Evolutionary conservation across 352 stramenopile species (phyloP), one percentile per base, ranked within the genome.

Genomic region (Pythium pectinolyticum): DNA sequence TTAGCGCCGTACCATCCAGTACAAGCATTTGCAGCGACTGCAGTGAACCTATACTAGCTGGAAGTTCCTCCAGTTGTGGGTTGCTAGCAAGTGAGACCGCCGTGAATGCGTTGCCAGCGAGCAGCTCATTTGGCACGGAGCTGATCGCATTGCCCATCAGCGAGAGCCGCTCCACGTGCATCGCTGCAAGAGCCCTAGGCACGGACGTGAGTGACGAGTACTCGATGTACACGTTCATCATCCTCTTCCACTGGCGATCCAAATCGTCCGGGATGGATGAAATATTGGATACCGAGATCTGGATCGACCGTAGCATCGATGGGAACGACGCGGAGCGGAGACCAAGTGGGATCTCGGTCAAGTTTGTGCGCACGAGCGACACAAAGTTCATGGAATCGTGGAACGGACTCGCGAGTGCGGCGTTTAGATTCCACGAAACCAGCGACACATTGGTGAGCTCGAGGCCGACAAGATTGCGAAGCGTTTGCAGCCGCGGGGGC

Each of bases 311-410:
- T 48, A 48, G 4, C 41, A 28, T 48, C 41, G 4, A 20, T 48
- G 41, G 41, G n/a, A 48, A 48, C 5, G 41, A 25, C 10, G 41
- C n/a, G 12, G 5, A 12, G 8, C 41, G 41, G 8, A 48, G 41
- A 10, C 41, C 41, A 10, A 9, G 19, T 27, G 46, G 46, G 24
- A 53, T 53, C 25, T 53, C 17, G 5, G 19, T 53, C 17, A 53
- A 14, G 15, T 37, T 53, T 7, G 28, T 53, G 7, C 46, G 20
- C 46, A 53, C 27, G 24, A 53, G 22, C 5, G 46, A 53, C 25
- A 53, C 24, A 37, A 53, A 53, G 46, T 53, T 22, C 14, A 53
- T 20, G 3, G 46, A 39, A 34, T 53, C 22, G 27, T 53, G 46
- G 25, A 37, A 19, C 9, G 24, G 24, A 19, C 24, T 37, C 3